These are phyloP conservation scores for Fennellomyces sp. DNA, from an alignment of 371 early-diverging fungal genomes.

Conservation along the genomic window DNA sequence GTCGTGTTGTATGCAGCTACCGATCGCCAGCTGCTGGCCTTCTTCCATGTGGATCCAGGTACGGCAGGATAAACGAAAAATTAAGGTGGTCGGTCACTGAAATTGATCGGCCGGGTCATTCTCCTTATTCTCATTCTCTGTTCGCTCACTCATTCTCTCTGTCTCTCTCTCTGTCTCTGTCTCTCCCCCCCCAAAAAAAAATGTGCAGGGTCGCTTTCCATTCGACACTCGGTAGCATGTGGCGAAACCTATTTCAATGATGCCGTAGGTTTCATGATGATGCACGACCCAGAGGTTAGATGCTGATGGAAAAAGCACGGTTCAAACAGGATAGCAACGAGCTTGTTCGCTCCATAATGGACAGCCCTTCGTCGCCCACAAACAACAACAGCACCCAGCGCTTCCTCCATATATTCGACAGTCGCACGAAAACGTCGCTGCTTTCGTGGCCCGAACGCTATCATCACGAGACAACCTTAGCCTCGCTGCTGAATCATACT, in stretches of 20 bases:
- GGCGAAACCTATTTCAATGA: conserved; percentile 9
- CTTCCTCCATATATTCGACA: conserved; percentile 34
- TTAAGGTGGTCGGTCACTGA: background rate
- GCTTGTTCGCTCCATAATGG: background rate
- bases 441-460: conserved; percentile 35
- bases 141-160: background rate
- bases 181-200: background rate
- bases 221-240: conserved; percentile 4
- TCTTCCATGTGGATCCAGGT: conserved; percentile 47
- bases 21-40: conserved; percentile 54
- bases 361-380: background rate
- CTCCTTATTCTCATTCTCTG: background rate
- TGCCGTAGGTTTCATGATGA: conserved; percentile 7
- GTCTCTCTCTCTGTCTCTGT: background rate
- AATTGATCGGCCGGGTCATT: conserved; percentile 4
- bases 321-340: background rate
- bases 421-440: conserved; percentile 26
- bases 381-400: conserved; percentile 15
- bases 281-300: too few species aligned
- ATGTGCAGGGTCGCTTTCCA: background rate
- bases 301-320: too few species aligned
- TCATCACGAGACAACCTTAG: conserved; percentile 12
- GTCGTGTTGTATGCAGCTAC: conserved; percentile 65
- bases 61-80: background rate
- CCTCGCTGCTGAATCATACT: background rate